Base-by-base conservation (phyloP, 495 filamentous ascomycete genomes). In the Trichoderma gamsii region DNA sequence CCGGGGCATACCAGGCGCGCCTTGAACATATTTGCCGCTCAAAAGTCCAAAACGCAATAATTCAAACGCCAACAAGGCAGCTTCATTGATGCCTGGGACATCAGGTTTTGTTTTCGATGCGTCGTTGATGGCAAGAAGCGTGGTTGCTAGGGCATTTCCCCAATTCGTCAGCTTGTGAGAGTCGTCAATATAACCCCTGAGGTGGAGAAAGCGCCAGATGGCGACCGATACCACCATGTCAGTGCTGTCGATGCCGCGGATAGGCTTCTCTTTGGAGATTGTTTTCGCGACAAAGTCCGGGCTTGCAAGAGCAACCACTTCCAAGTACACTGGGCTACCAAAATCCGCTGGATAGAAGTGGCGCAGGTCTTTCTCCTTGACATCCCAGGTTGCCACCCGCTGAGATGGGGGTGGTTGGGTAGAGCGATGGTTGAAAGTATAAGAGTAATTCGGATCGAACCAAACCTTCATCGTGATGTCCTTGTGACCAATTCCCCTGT, bases 201-300 rank as follows among this genome's bases (percentile, higher is more conserved):
- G 81, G 75, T 97, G 92, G 38, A 98, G 80, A 76, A 97, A 94
- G 51, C 92, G 86, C 89, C 92, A 97, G 64, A 92, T 77, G 4
- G 89, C 85, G 73, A 97, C 91, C 23, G 86, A 85, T 13, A 89
- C 77, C 63, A 98, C 85, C 70, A 96, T 85, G n/a, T 89, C 83
- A 68, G 85, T 82, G n/a, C 84, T 83, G 49, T 81, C 81, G 13
- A 90, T 73, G 25, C 80, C 77, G 74, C 79, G 70, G 44, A 72
- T 74, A 25, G 74, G 72, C 69, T 81, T 82, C 12, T 78, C 75
- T 68, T 80, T 82, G 32, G 73, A 56, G 29, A 90, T 83, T 1
- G 93, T 92, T 69, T 85, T 85, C 41, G 85, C 77, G 1, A 84
- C 86, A 75, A 93, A 93, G 2, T 87, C 82, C 0, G 82, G 73